phyloP scores from a whole-genome alignment of 2,329 filamentous ascomycete genomes.

The Nectriaceae sp. region DNA sequence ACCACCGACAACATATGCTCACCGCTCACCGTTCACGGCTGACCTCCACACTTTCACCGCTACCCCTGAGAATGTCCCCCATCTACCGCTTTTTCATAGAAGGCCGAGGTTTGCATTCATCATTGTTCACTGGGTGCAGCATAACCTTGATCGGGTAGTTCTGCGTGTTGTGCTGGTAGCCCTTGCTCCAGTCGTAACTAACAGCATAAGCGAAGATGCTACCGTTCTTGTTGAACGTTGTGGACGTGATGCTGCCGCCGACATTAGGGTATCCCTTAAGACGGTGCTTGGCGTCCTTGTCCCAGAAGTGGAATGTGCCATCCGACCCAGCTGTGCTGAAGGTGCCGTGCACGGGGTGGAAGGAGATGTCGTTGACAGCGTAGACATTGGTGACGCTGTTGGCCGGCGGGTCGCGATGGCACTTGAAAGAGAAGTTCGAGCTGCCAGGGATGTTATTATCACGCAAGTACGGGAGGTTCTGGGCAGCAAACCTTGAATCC shows the following conservation, averaged over 20 bases:
- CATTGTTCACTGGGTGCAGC: constrained; percentile 71
- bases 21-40: constrained; percentile 6
- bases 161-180: constrained; percentile 80
- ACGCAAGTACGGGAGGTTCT: no score
- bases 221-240: constrained; percentile 87
- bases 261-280: constrained; percentile 86
- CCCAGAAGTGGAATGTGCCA: constrained; percentile 97
- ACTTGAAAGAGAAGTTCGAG: constrained; percentile 99
- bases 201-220: constrained; percentile 86
- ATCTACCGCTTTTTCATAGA: constrained; percentile 60
- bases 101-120: constrained; percentile 64
- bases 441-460: constrained; percentile 39
- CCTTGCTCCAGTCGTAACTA: constrained; percentile 98
- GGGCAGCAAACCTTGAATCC: constrained; percentile 68
- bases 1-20: no score
- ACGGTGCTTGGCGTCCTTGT: constrained; percentile 87
- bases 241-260: constrained; percentile 84
- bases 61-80: not conserved
- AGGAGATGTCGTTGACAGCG: constrained; percentile 95
- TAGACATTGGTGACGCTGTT: constrained; percentile 85
- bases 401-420: constrained; percentile 80
- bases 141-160: constrained; percentile 78
- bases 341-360: constrained; percentile 96
- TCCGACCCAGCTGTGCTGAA: constrained; percentile 96
- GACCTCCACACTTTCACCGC: constrained; percentile 5